These are phyloP conservation scores for Periglandula ipomoeae DNA, from an alignment of 2,329 filamentous ascomycete genomes.

Conservation along the genomic window DNA sequence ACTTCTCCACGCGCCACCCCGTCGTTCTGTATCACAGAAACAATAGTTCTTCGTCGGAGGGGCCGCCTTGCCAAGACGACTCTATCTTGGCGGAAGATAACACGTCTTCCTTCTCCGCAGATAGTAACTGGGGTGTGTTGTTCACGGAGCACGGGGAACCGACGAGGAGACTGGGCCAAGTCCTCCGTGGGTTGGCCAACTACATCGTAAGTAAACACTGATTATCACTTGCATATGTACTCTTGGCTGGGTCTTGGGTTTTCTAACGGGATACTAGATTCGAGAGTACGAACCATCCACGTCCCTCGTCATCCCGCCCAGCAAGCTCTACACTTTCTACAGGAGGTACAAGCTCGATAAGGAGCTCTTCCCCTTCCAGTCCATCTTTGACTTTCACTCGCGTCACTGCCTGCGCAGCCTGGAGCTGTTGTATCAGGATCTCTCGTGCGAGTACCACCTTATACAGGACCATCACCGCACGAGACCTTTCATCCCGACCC, in stretches of 20 bases:
- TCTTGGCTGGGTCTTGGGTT: too few species aligned
- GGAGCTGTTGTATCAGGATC: constrained; percentile 42
- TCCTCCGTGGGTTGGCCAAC: constrained; percentile 63
- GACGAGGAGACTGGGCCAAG: constrained; percentile 58
- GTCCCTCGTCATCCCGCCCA: constrained; percentile 59
- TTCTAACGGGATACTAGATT: constrained; percentile 15
- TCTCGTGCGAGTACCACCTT: constrained; percentile 55
- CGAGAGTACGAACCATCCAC: constrained; percentile 20
- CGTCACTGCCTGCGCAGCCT: constrained; percentile 17
- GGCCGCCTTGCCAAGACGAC: neutral
- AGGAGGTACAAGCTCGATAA: constrained; percentile 51
- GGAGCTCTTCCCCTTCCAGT: constrained; percentile 61
- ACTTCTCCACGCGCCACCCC: constrained; percentile 21
- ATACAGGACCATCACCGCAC: constrained; percentile 42
- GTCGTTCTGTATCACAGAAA: constrained; percentile 16
- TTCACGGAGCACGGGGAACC: constrained; percentile 61
- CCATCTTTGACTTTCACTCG: constrained; percentile 42
- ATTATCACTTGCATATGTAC: neutral
- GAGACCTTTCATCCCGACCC: constrained; percentile 50
- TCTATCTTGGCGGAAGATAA: neutral
- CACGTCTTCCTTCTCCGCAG: constrained; percentile 35
- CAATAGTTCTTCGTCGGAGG: neutral
- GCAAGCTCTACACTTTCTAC: constrained; percentile 70
- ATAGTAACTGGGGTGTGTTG: constrained; percentile 67
- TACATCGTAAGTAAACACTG: constrained; percentile 50